phyloP scores from a whole-genome alignment of 1,284 basidiomycete genomes.

The Boletellus deceptivus region DNA sequence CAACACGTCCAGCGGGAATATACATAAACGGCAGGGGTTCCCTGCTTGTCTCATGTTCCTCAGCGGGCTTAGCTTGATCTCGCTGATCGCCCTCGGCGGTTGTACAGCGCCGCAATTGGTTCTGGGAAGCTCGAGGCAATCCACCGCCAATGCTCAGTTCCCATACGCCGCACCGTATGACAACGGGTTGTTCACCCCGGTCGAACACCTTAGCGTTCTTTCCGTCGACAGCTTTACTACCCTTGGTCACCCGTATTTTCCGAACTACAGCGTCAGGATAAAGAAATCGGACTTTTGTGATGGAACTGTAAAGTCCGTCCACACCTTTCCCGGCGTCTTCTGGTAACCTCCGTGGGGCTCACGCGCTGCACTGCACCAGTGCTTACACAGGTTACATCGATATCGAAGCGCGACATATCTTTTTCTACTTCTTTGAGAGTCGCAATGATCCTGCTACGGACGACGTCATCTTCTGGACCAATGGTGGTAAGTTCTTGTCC shows the following conservation, averaged over 20 bases:
- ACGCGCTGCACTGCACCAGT: conserved; percentile 35
- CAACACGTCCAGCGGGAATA: no score
- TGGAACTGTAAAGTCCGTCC: conserved; percentile 32
- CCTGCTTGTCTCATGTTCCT: conserved; percentile 11
- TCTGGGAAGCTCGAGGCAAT: conserved; percentile 6
- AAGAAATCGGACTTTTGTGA: conserved; percentile 41
- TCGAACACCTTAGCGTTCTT: conserved; percentile 37
- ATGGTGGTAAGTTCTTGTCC: conserved; percentile 29
- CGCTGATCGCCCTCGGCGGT: conserved; percentile 13
- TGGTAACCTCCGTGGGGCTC: conserved; percentile 30
- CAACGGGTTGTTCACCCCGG: conserved; percentile 27
- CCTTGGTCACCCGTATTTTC: conserved; percentile 52
- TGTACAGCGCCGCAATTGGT: conserved; percentile 19
- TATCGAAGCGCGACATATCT: conserved; percentile 64
- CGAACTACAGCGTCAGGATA: conserved; percentile 51
- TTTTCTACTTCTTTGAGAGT: conserved; percentile 82
- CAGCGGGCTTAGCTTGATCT: conserved; percentile 13
- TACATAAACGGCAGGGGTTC: no score
- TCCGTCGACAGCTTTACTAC: conserved; percentile 46
- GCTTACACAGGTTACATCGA: conserved; percentile 67
- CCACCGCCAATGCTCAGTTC: neutral
- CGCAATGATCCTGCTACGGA: conserved; percentile 63
- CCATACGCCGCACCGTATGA: conserved; percentile 17
- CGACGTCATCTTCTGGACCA: conserved; percentile 66
- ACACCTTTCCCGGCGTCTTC: conserved; percentile 25